Evolutionary conservation across 306 rosid genomes (phyloP).

Genomic region (Corylus avellana): DNA sequence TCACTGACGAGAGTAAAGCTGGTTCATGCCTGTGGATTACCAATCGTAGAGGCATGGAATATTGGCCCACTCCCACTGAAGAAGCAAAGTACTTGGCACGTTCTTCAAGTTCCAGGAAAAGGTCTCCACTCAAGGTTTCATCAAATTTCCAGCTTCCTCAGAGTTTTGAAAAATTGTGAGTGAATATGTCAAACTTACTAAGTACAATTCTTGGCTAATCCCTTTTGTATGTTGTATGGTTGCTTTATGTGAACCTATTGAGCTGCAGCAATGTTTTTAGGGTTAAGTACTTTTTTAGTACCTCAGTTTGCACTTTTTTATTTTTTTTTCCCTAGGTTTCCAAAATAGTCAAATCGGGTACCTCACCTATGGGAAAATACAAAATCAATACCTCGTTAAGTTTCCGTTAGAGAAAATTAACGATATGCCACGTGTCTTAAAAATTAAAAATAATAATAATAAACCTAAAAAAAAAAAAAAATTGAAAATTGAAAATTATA

Average conservation of each 20-base stretch:
- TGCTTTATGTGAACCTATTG: slow-evolving; percentile 2
- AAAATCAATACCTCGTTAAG: too few species aligned
- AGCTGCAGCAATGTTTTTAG: neutral
- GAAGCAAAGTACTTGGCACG: slow-evolving; percentile 54
- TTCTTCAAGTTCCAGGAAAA: slow-evolving; percentile 40
- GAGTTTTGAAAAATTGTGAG: slow-evolving; percentile 84
- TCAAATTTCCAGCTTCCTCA: slow-evolving; percentile 55
- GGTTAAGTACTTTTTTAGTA: too few species aligned
- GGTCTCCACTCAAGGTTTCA: slow-evolving; percentile 47
- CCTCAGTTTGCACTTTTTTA: too few species aligned
- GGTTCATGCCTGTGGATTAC: slow-evolving; percentile 95
- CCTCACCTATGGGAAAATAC: too few species aligned
- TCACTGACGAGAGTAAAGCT: slow-evolving; percentile 83
- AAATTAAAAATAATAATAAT: too few species aligned
- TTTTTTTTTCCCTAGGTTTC: too few species aligned
- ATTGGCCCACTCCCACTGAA: slow-evolving; percentile 88
- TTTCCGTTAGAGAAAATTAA: too few species aligned
- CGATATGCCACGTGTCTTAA: too few species aligned
- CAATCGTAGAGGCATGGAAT: slow-evolving; percentile 86
- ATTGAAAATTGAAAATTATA: too few species aligned
- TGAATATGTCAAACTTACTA: slow-evolving; percentile 19
- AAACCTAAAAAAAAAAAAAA: too few species aligned
- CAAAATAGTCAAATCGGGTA: too few species aligned
- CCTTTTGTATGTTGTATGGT: neutral
- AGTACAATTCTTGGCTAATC: neutral